phyloP scores from a whole-genome alignment of 192 early-diverging fungal species.

The Backusella liffmaniae region DNA sequence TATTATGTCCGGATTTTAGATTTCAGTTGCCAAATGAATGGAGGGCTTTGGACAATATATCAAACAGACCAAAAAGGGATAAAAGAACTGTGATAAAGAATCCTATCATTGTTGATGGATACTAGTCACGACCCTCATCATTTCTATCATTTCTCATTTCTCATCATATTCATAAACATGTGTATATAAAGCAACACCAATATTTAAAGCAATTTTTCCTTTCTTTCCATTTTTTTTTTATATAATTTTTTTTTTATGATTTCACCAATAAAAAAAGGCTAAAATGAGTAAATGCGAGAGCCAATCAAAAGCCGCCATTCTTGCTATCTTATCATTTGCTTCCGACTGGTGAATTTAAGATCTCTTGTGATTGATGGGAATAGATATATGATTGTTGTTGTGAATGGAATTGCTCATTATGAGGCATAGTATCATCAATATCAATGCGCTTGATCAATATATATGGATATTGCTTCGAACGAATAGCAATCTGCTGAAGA shows the following conservation, averaged over 20 bases:
- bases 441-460: not conserved
- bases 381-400: too few species aligned
- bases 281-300: not conserved
- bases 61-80: slow-evolving; percentile 43
- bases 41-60: slow-evolving; percentile 45
- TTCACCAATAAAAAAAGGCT: not conserved
- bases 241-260: not conserved
- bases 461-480: too few species aligned
- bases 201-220: not conserved
- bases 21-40: slow-evolving; percentile 48
- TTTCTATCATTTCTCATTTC: not conserved
- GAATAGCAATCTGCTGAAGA: not conserved
- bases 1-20: slow-evolving; percentile 38
- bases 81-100: slow-evolving; percentile 20
- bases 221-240: not conserved
- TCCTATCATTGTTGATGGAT: slow-evolving; percentile 27
- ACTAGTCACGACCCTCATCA: not conserved
- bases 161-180: not conserved
- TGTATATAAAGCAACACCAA: not conserved
- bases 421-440: not conserved
- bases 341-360: slow-evolving; percentile 2
- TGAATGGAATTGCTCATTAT: too few species aligned
- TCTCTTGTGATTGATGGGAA: not conserved
- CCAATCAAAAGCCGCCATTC: not conserved
- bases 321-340: slow-evolving; percentile 2